Evolutionary conservation across 2,329 filamentous ascomycete species (phyloP), one percentile per base, ranked within the genome.

Genomic region (Triangularia verruculosa): DNA sequence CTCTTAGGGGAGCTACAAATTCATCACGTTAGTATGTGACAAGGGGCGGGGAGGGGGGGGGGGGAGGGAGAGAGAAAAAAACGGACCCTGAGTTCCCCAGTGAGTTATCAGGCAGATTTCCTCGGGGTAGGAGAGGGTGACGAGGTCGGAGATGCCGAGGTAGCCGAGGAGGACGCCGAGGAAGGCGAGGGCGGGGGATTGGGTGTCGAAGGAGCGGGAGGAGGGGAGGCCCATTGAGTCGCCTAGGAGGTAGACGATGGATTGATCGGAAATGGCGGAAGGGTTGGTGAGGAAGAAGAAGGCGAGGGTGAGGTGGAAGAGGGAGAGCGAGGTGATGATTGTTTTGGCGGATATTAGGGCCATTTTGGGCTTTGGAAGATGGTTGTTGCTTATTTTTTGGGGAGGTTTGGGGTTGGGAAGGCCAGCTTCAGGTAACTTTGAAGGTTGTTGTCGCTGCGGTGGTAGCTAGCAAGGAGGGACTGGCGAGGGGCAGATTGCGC

Each of bases 201-300:
- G 85, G 1, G 82, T 79, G 62, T 89, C 85, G 77, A 96, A 90
- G 64, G 85, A 83, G 57, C 87, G 83, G 0, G 88, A 85, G 51
- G 85, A 79, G 2, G 89, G 88, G 74, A 97, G 84, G 70, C 89
- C 86, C 87, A 96, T 91, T 60, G 91, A 87, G 76, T 96, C 90
- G 61, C 92, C 92, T 25, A 97, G 79, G 28, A 97, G 84, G 70
- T 87, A 91, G 56, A 97, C 91, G 22, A 96, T 76, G 59, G 89
- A 87, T 72, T 96, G 92, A 73, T 94, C 89, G 57, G 90, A 87
- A 71, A 97, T 82, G 52, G 85, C 82, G 66, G 80, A 78, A 5
- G 93, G 93, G 64, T 83, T 88, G 51, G 86, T 89, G 71, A 96
- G 82, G 78, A 97, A 89, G 80, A 95, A 92, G 77, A 89, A 93